phyloP scores from a whole-genome alignment of 768 basidiomycete genomes.

The Phylloporus sp. region DNA sequence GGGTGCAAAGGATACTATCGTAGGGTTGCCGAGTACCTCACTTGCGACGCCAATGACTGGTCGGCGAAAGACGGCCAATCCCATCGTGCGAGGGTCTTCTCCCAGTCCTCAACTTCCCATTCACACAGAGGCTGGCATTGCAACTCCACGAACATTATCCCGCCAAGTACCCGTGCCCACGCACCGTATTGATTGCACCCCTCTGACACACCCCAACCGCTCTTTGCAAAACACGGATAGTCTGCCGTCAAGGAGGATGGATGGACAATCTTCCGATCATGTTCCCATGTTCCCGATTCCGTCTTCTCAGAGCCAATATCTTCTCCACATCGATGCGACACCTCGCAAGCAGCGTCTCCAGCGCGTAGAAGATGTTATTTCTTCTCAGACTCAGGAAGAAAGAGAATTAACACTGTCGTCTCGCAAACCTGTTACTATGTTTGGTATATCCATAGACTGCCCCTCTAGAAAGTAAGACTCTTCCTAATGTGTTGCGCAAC shows the following conservation, averaged over 20 bases:
- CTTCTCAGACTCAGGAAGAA: constrained; percentile 35
- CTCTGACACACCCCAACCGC: neutral
- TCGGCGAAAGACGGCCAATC: constrained; percentile 1
- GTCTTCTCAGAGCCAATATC: constrained; percentile 34
- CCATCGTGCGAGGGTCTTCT: neutral
- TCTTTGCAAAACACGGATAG: neutral
- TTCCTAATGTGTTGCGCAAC: neutral
- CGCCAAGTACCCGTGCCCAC: constrained; percentile 1
- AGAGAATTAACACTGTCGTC: constrained; percentile 19
- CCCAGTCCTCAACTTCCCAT: neutral
- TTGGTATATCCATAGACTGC: neutral
- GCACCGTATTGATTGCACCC: neutral
- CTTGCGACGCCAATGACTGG: constrained; percentile 9
- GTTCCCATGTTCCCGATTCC: constrained; percentile 16
- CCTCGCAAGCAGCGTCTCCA: constrained; percentile 35
- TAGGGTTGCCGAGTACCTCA: neutral
- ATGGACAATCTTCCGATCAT: constrained; percentile 1
- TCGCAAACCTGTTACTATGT: neutral
- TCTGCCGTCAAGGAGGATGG: neutral
- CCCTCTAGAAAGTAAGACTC: constrained; percentile 17
- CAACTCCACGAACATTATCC: constrained; percentile 16
- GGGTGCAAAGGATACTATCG: neutral
- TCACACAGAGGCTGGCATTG: constrained; percentile 1
- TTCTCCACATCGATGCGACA: constrained; percentile 28
- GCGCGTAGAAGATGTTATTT: constrained; percentile 16